A percentile compares a stretch with the other conserved stretches of the same genome.
Evolutionary conservation across 2,329 filamentous ascomycete genomes (phyloP).

Genomic region (Cladosporium sp.): DNA sequence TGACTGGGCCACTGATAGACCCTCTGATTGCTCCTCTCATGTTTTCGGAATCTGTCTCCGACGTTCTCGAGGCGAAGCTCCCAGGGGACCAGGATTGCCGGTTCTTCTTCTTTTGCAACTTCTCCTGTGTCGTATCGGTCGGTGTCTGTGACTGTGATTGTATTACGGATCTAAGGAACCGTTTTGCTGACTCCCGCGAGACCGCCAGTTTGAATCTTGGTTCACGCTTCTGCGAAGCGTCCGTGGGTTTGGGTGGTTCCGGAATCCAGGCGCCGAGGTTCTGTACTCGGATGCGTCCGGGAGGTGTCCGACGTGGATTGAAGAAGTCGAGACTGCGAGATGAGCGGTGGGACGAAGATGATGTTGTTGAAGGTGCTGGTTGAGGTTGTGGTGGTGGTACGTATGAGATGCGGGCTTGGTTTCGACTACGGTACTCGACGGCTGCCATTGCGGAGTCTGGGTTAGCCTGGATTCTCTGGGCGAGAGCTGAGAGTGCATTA

Average conservation of each 20-base stretch:
- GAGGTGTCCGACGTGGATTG: slow-evolving; percentile 21
- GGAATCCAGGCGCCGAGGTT: slow-evolving; percentile 6
- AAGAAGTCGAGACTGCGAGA: slow-evolving; percentile 30
- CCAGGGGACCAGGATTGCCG: slow-evolving; percentile 35
- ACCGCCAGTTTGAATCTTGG: slow-evolving; percentile 50
- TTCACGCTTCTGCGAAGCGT: slow-evolving; percentile 8
- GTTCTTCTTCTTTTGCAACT: slow-evolving; percentile 25
- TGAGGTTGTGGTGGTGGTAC: not conserved
- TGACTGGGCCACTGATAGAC: slow-evolving; percentile 42
- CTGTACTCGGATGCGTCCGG: slow-evolving; percentile 16
- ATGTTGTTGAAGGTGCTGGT: not conserved
- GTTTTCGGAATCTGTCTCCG: slow-evolving; percentile 30
- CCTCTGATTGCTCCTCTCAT: slow-evolving; percentile 44
- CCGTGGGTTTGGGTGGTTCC: not conserved
- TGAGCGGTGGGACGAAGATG: not conserved
- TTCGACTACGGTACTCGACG: slow-evolving; percentile 15
- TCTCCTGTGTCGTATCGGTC: slow-evolving; percentile 10
- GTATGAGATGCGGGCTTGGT: slow-evolving; percentile 9
- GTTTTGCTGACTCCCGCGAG: slow-evolving; percentile 51
- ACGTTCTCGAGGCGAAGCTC: slow-evolving; percentile 14
- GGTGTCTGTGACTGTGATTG: slow-evolving; percentile 15
- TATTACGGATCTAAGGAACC: slow-evolving; percentile 51
- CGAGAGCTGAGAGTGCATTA: not conserved
- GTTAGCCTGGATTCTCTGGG: slow-evolving; percentile 14
- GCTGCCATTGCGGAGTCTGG: slow-evolving; percentile 10